Evolutionary conservation across 176 grass and related monocot species (phyloP).

Genomic region (Chloris gayana): DNA sequence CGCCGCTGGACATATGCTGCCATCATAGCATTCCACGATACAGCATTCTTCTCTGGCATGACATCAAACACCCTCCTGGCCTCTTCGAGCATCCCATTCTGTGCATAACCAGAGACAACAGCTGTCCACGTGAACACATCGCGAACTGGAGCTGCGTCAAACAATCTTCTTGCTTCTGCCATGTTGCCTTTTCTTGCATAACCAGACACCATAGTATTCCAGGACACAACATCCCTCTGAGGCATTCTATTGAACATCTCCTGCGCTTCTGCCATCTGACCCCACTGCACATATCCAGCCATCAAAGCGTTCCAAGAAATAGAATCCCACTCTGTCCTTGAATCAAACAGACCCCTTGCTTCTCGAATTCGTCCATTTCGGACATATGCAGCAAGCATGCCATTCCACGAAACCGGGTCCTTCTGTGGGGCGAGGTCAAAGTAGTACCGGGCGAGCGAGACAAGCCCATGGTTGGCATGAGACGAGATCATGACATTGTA

Average conservation of each 20-base stretch:
- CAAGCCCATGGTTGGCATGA: constrained; percentile 66
- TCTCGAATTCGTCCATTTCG: constrained; percentile 62
- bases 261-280: constrained; percentile 52
- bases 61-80: constrained; percentile 71
- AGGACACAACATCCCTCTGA: constrained; percentile 67
- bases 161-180: constrained; percentile 60
- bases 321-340: constrained; percentile 70
- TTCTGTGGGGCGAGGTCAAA: constrained; percentile 72
- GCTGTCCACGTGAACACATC: constrained; percentile 97
- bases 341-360: constrained; percentile 67
- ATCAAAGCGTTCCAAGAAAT: constrained; percentile 96
- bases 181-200: constrained; percentile 73
- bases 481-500: constrained; percentile 90
- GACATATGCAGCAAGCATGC: constrained; percentile 77
- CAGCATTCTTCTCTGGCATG: constrained; percentile 82
- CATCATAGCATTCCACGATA: constrained; percentile 91
- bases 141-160: constrained; percentile 61
- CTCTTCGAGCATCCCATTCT: constrained; percentile 83
- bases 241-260: constrained; percentile 79
- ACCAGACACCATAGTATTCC: constrained; percentile 83
- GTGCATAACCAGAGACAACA: constrained; percentile 80
- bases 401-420: constrained; percentile 86
- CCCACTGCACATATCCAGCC: constrained; percentile 62
- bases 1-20: constrained; percentile 70
- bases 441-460: constrained; percentile 63